These are phyloP conservation scores for Aristolochia fimbriata DNA, from an alignment of 164 flowering plant genomes.

Conservation along the genomic window DNA sequence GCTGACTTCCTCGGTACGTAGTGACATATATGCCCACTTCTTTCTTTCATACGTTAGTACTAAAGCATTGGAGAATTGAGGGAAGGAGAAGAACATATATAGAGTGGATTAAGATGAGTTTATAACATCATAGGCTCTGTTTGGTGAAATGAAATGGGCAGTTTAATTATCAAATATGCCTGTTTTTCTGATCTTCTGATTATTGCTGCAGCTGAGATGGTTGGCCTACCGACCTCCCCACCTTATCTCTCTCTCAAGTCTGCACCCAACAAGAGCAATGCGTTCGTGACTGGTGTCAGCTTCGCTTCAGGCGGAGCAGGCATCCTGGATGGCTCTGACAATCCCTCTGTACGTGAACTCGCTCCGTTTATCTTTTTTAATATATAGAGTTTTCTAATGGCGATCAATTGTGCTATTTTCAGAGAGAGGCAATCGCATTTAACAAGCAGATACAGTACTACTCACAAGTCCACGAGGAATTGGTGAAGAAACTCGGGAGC, in stretches of 20 bases:
- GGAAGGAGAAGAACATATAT: too few relatives aligned
- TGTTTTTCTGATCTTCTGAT: neutral
- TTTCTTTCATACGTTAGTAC: too few relatives aligned
- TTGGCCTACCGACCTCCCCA: constrained; percentile 46
- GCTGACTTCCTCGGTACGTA: constrained; percentile 63
- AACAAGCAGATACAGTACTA: constrained; percentile 44
- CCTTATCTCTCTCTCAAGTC: constrained; percentile 45
- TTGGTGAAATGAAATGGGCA: too few relatives aligned
- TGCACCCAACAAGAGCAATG: constrained; percentile 14
- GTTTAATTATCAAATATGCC: neutral
- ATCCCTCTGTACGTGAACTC: constrained; percentile 25
- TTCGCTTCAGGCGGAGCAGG: constrained; percentile 89
- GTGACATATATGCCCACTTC: too few relatives aligned
- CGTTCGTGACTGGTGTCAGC: constrained; percentile 43
- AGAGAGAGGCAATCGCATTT: constrained; percentile 36
- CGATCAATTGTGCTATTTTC: too few relatives aligned
- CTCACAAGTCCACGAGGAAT: constrained; percentile 22
- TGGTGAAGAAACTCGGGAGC: constrained; percentile 36
- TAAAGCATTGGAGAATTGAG: too few relatives aligned
- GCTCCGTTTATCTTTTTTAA: too few relatives aligned
- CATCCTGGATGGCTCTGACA: constrained; percentile 41
- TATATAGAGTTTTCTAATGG: too few relatives aligned
- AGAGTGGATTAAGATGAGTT: too few relatives aligned
- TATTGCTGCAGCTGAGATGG: constrained; percentile 52
- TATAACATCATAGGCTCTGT: too few relatives aligned